Conservation (phyloP, 2,329 filamentous ascomycete genomes). For the Aureobasidium mangrovei region DNA sequence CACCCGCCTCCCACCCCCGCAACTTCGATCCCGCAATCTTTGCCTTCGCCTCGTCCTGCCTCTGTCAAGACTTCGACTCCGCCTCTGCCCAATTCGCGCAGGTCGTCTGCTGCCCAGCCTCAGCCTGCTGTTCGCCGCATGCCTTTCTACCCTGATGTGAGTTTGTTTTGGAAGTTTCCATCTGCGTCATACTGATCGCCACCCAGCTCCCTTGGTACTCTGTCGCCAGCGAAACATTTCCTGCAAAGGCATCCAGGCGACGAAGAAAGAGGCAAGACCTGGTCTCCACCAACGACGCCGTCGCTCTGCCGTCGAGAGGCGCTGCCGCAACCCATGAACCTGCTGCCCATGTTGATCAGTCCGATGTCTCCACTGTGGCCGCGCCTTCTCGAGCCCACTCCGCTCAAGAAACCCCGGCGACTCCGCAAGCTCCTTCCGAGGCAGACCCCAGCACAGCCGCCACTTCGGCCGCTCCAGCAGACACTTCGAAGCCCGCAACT, state of each 20-base stretch:
- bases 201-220: constrained; percentile 53
- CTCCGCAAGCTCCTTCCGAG: constrained; percentile 51
- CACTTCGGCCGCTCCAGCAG: constrained; percentile 40
- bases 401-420: constrained; percentile 45
- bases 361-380: constrained; percentile 37
- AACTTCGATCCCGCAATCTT: constrained; percentile 29
- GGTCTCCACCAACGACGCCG: constrained; percentile 24
- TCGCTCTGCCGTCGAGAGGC: constrained; percentile 46
- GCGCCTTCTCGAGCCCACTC: constrained; percentile 26
- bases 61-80: constrained; percentile 27
- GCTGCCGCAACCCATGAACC: constrained; percentile 21
- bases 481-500: constrained; percentile 26
- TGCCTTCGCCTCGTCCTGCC: constrained; percentile 23
- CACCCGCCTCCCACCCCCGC: constrained; percentile 17
- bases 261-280: constrained; percentile 36
- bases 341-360: constrained; percentile 25
- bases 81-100: constrained; percentile 22
- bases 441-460: constrained; percentile 42
- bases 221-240: constrained; percentile 45
- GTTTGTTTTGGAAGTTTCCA: constrained; percentile 15
- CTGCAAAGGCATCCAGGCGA: constrained; percentile 40
- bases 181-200: neutral
- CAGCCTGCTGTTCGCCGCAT: constrained; percentile 23
- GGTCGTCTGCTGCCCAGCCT: constrained; percentile 19
- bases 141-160: constrained; percentile 44